phyloP scores from a whole-genome alignment of 768 basidiomycete species.

The Hirschioporus abietinus region DNA sequence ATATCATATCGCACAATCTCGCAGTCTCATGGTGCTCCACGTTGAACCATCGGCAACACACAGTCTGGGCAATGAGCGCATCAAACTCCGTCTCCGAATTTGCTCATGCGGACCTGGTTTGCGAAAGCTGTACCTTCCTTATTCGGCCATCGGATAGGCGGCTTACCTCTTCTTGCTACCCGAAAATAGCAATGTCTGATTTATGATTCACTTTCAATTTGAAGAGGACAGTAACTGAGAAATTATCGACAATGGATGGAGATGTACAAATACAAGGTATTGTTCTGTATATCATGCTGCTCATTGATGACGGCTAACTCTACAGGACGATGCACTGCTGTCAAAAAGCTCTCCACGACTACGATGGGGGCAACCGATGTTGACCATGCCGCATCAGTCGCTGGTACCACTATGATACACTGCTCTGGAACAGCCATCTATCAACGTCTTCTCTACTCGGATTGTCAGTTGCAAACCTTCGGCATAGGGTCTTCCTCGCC shows the following conservation, averaged over 20 bases:
- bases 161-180: neutral
- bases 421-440: neutral
- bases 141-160: neutral
- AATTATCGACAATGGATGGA: neutral
- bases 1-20: neutral
- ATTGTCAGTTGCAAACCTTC: neutral
- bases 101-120: neutral
- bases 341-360: neutral
- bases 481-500: neutral
- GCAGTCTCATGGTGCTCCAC: neutral
- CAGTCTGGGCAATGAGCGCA: neutral
- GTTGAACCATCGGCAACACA: neutral
- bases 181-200: neutral
- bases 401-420: neutral
- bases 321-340: neutral
- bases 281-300: neutral
- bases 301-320: neutral
- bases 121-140: neutral
- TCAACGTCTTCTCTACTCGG: neutral
- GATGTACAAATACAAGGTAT: neutral
- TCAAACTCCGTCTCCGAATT: neutral
- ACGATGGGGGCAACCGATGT: neutral
- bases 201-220: neutral
- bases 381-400: neutral
- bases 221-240: too few relatives aligned